A percentile compares a stretch with the other conserved stretches of the same genome.
Conservation (phyloP, 768 basidiomycete genomes). For the Suillus clintonianus region DNA sequence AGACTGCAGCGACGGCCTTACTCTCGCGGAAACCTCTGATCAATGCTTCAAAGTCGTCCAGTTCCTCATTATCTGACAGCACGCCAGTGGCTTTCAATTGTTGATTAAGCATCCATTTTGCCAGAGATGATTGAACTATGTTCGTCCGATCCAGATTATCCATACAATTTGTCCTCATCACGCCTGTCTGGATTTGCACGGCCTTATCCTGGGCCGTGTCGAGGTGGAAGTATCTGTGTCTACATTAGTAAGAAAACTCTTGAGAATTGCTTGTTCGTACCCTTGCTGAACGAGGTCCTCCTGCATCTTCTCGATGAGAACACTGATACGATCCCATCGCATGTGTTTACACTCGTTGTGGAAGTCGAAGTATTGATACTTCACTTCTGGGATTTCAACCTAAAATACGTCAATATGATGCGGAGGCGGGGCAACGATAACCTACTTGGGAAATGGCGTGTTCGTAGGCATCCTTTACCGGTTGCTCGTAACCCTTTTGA, state of each 20-base stretch:
- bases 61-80: conserved; percentile 62
- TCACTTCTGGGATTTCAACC: conserved; percentile 66
- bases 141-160: conserved; percentile 96
- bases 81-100: conserved; percentile 79
- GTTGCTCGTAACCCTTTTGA: conserved; percentile 89
- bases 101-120: conserved; percentile 77
- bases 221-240: conserved; percentile 76
- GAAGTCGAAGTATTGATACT: conserved; percentile 97
- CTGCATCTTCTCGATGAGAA: conserved; percentile 76
- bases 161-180: conserved; percentile 96
- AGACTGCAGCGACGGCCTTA: conserved; percentile 40
- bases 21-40: conserved; percentile 86
- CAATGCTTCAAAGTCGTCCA: conserved; percentile 83
- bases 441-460: conserved; percentile 65
- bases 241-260: conserved; percentile 10
- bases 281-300: conserved; percentile 70
- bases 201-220: conserved; percentile 49
- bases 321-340: conserved; percentile 90
- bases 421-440: conserved; percentile 6
- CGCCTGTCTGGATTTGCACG: conserved; percentile 66
- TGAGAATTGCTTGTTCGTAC: conserved; percentile 35
- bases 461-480: conserved; percentile 95
- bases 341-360: conserved; percentile 93
- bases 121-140: conserved; percentile 91
- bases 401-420: conserved; percentile 24